Evolutionary conservation across 495 filamentous ascomycete genomes (phyloP), one percentile per base, ranked within the genome.

Genomic region (Lentithecium fluviatile): DNA sequence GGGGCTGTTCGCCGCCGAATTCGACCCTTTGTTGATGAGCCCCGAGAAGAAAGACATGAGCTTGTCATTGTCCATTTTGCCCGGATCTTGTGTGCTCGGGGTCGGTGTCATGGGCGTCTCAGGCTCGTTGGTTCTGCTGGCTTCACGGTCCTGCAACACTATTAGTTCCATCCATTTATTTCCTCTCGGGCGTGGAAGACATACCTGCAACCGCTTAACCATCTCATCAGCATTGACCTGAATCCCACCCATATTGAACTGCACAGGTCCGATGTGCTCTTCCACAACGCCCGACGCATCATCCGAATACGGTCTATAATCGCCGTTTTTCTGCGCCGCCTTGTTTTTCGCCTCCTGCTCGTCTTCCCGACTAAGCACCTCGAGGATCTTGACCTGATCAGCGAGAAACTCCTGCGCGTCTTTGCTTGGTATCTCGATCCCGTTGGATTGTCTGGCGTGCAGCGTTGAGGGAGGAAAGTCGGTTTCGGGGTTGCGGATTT

Each of bases 211-310:
- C 70, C 88, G 84, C 70, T 91, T 88, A 49, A 96, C 73, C 88
- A 95, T 94, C 62, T 96, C 94, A 68, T 97, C 93, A 8, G 91
- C 91, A 75, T 97, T 91, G 8, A 97, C 90, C 69, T 97, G 92
- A 55, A 97, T 96, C 56, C 93, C 93, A 20, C 92, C 93, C 81
- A 96, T 90, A 69, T 97, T 97, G 74, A 96, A 95, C 66, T 97
- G 91, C 58, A 96, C 91, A 2, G 92, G 92, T 0, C 93, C 93
- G 60, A 96, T 95, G 63, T 96, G 90, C 32, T 72, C 71, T 43
- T 72, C 70, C 17, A 70, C 59, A 19, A 67, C 70, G 24, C 70
- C 69, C 49, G 52, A 66, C 17, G 29, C 54, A 37, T 56, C 56
- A 6, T 67, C 64, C 15, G 56, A 13, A 19, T 23, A 59, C 15